Conservation (phyloP, 2,329 filamentous ascomycete genomes). For the Gyromitra esculenta region DNA sequence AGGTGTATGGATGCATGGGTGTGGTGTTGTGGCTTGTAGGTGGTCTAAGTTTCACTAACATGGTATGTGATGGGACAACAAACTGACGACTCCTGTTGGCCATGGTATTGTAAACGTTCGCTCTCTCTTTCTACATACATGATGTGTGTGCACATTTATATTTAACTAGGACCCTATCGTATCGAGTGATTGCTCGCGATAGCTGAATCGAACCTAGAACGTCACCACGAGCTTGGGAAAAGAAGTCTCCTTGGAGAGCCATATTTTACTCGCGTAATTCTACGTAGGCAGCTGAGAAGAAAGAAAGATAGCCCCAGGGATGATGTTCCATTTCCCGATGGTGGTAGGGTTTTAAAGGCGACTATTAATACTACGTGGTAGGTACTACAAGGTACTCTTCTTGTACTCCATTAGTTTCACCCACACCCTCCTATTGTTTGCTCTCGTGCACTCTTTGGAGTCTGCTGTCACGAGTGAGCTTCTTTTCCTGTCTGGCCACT, state of each 20-base stretch:
- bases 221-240: neutral
- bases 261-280: constrained; percentile 16
- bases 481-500: constrained; percentile 10
- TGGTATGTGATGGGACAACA: no score
- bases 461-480: constrained; percentile 36
- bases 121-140: no score
- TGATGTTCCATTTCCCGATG: constrained; percentile 21
- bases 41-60: no score
- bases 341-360: constrained; percentile 8
- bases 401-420: constrained; percentile 26
- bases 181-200: constrained; percentile 41
- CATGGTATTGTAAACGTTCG: no score
- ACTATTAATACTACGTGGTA: constrained; percentile 36
- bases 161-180: constrained; percentile 2
- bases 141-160: neutral
- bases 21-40: no score
- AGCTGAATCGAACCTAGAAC: constrained; percentile 10
- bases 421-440: constrained; percentile 29
- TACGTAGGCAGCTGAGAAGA: constrained; percentile 27
- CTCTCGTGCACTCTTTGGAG: constrained; percentile 22
- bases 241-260: constrained; percentile 2
- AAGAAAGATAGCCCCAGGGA: neutral
- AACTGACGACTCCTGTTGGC: no score
- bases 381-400: constrained; percentile 26
- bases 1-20: no score